phyloP scores from a whole-genome alignment of 768 basidiomycete genomes.

The Mycena amicta region DNA sequence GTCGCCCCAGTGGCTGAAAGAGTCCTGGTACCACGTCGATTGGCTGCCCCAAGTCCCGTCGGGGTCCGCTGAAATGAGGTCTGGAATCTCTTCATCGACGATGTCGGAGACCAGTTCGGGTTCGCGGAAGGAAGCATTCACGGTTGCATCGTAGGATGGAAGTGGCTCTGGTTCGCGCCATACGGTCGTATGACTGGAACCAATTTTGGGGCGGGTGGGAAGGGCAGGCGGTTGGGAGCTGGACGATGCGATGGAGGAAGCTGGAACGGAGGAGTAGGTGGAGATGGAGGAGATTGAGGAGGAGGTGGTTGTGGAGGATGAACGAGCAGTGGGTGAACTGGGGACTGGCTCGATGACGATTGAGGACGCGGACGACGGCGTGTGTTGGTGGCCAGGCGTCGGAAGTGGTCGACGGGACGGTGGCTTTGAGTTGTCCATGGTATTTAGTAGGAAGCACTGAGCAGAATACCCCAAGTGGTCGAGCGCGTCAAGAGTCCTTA shows the following conservation, averaged over 20 bases:
- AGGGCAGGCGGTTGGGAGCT: conserved; percentile 38
- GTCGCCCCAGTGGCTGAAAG: conserved; percentile 24
- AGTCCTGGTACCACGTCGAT: conserved; percentile 22
- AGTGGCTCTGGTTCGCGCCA: conserved; percentile 39
- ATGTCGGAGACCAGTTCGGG: conserved; percentile 54
- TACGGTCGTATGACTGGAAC: conserved; percentile 45
- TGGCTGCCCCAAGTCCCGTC: conserved; percentile 24
- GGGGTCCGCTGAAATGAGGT: conserved; percentile 41
- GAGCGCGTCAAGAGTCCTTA: no score
- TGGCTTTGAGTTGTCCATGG: conserved; percentile 37
- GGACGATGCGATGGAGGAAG: conserved; percentile 43
- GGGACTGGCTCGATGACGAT: conserved; percentile 28
- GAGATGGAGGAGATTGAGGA: conserved; percentile 20
- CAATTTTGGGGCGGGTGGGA: conserved; percentile 42
- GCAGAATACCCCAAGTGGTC: no score
- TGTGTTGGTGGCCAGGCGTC: conserved; percentile 39
- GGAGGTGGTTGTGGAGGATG: background rate
- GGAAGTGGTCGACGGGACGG: conserved; percentile 43
- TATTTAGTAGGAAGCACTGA: no score
- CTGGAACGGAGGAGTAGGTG: conserved; percentile 20
- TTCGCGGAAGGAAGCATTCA: conserved; percentile 48
- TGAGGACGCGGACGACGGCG: conserved; percentile 37
- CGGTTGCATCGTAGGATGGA: conserved; percentile 37
- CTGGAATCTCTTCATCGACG: conserved; percentile 37
- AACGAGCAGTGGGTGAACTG: conserved; percentile 2